Conservation (phyloP, 345 rosid species). For the Microcos paniculata region DNA sequence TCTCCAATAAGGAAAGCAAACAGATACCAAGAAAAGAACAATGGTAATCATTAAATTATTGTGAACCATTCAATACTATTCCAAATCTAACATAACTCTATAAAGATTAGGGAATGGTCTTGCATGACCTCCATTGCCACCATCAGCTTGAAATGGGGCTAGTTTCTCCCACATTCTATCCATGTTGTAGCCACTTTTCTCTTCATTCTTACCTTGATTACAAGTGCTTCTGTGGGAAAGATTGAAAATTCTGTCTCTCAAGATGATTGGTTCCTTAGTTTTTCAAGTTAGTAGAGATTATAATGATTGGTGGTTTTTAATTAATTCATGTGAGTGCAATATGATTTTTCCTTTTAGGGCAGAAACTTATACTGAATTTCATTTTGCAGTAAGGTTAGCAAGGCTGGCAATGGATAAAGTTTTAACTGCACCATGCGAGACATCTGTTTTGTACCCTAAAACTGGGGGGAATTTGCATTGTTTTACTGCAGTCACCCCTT, state of each 20-base stretch:
- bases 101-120: background rate
- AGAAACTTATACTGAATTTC: background rate
- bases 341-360: background rate
- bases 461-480: slow-evolving; percentile 89
- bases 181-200: background rate
- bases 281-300: no score
- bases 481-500: slow-evolving; percentile 88
- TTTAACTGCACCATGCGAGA: slow-evolving; percentile 58
- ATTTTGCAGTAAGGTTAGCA: slow-evolving; percentile 69
- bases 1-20: background rate
- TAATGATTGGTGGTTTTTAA: background rate
- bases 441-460: slow-evolving; percentile 75
- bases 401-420: slow-evolving; percentile 62
- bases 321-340: background rate
- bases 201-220: no score
- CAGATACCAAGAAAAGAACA: background rate
- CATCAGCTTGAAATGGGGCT: background rate
- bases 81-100: background rate
- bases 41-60: background rate
- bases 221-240: no score
- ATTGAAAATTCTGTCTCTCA: no score
- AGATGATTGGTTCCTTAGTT: no score
- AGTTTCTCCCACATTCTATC: background rate
- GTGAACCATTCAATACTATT: background rate
- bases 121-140: background rate